Evolutionary conservation across 139 green algal species (phyloP), one percentile per base, ranked within the genome.

Genomic region (Chlorella sp.): DNA sequence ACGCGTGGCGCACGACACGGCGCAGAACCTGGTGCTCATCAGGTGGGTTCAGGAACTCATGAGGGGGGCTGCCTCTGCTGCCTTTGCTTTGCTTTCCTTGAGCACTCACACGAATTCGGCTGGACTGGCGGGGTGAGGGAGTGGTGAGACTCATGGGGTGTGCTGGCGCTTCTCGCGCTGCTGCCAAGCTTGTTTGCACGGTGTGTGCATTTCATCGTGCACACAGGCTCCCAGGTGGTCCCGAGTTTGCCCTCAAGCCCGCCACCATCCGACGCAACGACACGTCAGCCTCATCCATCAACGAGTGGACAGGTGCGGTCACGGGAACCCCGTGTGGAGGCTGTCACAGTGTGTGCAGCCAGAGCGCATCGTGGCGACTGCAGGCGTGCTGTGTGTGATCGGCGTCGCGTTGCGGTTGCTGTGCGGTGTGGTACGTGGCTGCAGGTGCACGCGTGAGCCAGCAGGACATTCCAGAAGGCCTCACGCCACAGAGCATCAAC

Each of bases 261-360:
- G 87, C 88, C 1, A 71, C 74, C 6, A 86, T 98, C 74, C 85
- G 94, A 10, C 81, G 89, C 32, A 93, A 96, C 72, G 94, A 98
- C 88, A 95, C 90, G 1, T 94, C 84, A 0, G 92, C 91, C 1
- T 42, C 62, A 14, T 85, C 74, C 65, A 85, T 97, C 70, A 88
- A 96, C 74, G 92, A 97, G 78, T 97, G 92, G 92, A 97, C 89
- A 49, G 90, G 92, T 42, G 60, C 4, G 78, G n/a, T n/a, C n/a
- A n/a, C n/a, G n/a, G n/a, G n/a, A n/a, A n/a, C n/a, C n/a, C n/a
- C n/a, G n/a, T n/a, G n/a, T n/a, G n/a, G n/a, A n/a, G n/a, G n/a
- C 24, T n/a, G 55, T 26, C 17, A 3, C 29, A 32, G 55, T 63
- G 55, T 63, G 24, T 30, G 55, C 17, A 63, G n/a, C n/a, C n/a